Evolutionary conservation across 805 yeast genomes (phyloP).

Genomic region (Candida lessepsii): DNA sequence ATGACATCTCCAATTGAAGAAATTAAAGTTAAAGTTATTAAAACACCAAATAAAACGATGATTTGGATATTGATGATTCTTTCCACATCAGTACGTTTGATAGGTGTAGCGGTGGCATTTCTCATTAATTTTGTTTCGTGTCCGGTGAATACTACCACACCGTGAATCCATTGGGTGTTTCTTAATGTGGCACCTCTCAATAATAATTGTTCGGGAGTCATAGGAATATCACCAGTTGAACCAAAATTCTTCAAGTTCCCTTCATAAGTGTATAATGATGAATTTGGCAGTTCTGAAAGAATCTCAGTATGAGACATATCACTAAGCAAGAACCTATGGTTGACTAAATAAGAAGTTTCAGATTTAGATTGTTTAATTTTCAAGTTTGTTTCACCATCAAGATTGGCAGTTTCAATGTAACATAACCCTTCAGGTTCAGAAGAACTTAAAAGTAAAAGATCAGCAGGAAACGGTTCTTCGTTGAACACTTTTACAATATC

Average conservation of each 20-base stretch:
- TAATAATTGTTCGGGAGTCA: conserved; percentile 87
- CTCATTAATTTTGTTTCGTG: conserved; percentile 98
- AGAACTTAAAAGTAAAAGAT: conserved; percentile 75
- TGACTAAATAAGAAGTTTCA: conserved; percentile 73
- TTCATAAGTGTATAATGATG: conserved; percentile 90
- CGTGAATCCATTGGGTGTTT: conserved; percentile 94
- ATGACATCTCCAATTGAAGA: conserved; percentile 89
- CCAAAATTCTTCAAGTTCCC: conserved; percentile 72
- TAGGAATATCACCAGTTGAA: conserved; percentile 52
- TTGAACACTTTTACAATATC: conserved; percentile 82
- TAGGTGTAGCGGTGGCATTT: conserved; percentile 98
- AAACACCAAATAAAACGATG: conserved; percentile 77
- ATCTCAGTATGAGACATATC: conserved; percentile 42
- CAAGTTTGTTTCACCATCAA: conserved; percentile 96
- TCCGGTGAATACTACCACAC: conserved; percentile 92
- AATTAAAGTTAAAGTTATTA: conserved; percentile 70
- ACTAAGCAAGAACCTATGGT: conserved; percentile 52
- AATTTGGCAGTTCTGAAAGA: conserved; percentile 88
- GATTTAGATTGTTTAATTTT: conserved; percentile 86
- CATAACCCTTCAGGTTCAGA: conserved; percentile 99
- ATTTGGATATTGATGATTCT: conserved; percentile 91
- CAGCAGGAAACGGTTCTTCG: conserved; percentile 95
- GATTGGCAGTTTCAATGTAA: conserved; percentile 94
- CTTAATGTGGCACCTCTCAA: conserved; percentile 94
- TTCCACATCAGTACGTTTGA: conserved; percentile 95